Conservation (phyloP, 768 basidiomycete genomes). For the Hygrophoropsis aurantiaca region DNA sequence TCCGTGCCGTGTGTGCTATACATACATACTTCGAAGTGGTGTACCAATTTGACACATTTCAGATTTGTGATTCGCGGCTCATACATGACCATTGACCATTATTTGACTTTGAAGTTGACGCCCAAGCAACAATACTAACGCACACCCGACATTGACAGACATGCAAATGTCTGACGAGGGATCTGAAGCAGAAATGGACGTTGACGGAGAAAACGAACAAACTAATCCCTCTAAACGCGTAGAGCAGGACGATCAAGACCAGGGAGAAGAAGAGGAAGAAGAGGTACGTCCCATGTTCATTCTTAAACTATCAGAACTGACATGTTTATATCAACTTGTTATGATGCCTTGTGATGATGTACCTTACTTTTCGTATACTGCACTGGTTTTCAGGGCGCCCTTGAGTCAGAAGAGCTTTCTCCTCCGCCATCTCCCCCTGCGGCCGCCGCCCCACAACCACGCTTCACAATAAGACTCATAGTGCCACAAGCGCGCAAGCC, state of each 20-base stretch:
- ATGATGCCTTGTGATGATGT: slow-evolving; percentile 16
- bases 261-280: slow-evolving; percentile 39
- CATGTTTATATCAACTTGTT: slow-evolving; percentile 8
- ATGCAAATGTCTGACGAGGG: slow-evolving; percentile 23
- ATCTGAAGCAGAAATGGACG: slow-evolving; percentile 38
- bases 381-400: slow-evolving; percentile 20
- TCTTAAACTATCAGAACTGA: too few species aligned
- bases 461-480: slow-evolving; percentile 64
- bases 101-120: too few species aligned
- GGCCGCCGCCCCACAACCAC: slow-evolving; percentile 37
- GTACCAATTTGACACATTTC: too few species aligned
- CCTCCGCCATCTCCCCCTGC: slow-evolving; percentile 27
- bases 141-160: slow-evolving; percentile 7
- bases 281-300: slow-evolving; percentile 26
- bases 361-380: slow-evolving; percentile 12
- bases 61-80: slow-evolving; percentile 1
- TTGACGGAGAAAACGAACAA: slow-evolving; percentile 35
- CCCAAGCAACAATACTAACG: too few species aligned
- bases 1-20: too few species aligned
- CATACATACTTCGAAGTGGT: too few species aligned
- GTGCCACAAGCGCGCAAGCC: slow-evolving; percentile 40
- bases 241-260: slow-evolving; percentile 26
- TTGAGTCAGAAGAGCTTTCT: slow-evolving; percentile 34
- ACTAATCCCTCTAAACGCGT: slow-evolving; percentile 15
- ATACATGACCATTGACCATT: neutral